Percentiles rank a stretch among this genome's conserved stretches.
Conservation (phyloP, 768 basidiomycete species). For the Lentinula aciculospora region DNA sequence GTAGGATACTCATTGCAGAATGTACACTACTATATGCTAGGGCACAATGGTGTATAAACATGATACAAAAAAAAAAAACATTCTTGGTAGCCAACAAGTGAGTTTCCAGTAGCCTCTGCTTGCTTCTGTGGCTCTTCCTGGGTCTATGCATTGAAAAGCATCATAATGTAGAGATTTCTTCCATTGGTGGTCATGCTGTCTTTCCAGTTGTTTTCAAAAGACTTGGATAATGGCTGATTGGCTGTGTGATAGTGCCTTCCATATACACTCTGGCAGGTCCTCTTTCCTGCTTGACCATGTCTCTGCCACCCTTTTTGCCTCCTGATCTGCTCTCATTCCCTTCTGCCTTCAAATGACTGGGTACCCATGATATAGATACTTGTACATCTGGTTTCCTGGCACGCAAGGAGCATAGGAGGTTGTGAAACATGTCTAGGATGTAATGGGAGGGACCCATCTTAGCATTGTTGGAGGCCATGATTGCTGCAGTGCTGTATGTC, state of each 20-base stretch:
- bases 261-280: background rate
- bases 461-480: background rate
- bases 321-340: background rate
- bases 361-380: background rate
- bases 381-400: background rate
- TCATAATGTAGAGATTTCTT: background rate
- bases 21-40: too few species aligned
- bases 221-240: background rate
- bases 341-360: background rate
- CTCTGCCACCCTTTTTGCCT: too few species aligned
- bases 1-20: too few species aligned
- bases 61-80: too few species aligned
- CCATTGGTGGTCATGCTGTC: background rate
- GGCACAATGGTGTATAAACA: too few species aligned
- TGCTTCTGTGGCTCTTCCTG: background rate
- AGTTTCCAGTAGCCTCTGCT: too few species aligned
- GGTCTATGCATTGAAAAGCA: background rate
- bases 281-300: too few species aligned
- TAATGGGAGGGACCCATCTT: background rate
- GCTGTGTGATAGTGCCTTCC: background rate
- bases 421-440: background rate
- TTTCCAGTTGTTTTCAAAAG: background rate
- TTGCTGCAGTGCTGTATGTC: background rate
- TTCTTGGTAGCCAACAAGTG: slow-evolving; percentile 8
- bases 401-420: too few species aligned